Evolutionary conservation across 805 yeast species (phyloP).

Genomic region (Pichia kluyveri): DNA sequence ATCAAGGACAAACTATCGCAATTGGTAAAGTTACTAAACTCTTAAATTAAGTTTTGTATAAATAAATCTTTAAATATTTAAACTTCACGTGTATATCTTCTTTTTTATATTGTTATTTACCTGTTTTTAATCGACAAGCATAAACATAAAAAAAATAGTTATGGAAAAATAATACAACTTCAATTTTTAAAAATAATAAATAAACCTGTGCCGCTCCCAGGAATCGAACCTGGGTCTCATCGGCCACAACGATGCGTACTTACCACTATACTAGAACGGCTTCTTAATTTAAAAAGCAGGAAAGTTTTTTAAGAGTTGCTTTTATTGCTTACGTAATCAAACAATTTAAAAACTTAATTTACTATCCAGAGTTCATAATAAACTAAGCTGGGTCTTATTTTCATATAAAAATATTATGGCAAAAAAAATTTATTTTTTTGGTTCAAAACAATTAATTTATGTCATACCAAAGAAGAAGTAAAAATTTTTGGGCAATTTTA

Average conservation of each 20-base stretch:
- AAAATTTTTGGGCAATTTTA: no score
- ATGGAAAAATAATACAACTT: background rate
- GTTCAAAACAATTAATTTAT: no score
- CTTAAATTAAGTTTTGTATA: slow-evolving; percentile 30
- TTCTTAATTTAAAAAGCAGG: no score
- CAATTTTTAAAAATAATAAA: background rate
- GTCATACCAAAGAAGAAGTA: no score
- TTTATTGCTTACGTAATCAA: no score
- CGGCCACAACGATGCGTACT: slow-evolving; percentile 21
- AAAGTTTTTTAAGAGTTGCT: no score
- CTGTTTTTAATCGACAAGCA: no score
- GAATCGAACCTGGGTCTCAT: slow-evolving; percentile 21
- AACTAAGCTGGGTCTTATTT: no score
- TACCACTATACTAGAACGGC: slow-evolving; percentile 22
- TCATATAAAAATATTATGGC: no score
- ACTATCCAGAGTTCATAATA: no score
- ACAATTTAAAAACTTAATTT: no score
- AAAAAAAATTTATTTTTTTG: no score
- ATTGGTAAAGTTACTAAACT: slow-evolving; percentile 95
- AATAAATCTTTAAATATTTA: background rate
- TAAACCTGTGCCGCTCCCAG: slow-evolving; percentile 19
- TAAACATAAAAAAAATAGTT: background rate
- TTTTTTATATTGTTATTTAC: background rate
- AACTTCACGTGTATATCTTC: background rate
- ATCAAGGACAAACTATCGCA: slow-evolving; percentile 96